Conservation (phyloP, 257 asterid species). For the Nicotiana noctiflora region DNA sequence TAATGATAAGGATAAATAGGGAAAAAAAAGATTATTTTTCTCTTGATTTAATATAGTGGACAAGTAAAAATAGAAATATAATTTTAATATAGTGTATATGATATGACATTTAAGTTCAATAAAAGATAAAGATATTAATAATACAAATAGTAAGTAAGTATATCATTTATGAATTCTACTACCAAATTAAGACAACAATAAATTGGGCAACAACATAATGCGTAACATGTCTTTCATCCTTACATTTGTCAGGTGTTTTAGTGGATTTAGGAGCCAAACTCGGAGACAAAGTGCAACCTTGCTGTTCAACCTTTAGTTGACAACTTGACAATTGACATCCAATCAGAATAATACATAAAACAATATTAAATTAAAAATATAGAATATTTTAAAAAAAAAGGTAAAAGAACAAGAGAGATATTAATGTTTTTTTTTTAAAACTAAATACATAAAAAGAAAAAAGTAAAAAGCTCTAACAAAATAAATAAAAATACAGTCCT, state of each 20-base stretch:
- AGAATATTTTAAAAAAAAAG: not conserved
- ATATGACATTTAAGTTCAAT: too few relatives aligned
- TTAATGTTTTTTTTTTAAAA: not conserved
- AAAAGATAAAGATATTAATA: too few relatives aligned
- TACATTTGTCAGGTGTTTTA: slow-evolving; percentile 62
- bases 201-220: slow-evolving; percentile 13
- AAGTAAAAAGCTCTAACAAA: slow-evolving; percentile 10
- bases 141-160: not conserved
- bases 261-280: slow-evolving; percentile 52
- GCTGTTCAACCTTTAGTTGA: slow-evolving; percentile 32
- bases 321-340: slow-evolving; percentile 18
- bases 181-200: not conserved
- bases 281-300: slow-evolving; percentile 34
- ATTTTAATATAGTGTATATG: too few relatives aligned
- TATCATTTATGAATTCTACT: not conserved
- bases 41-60: too few relatives aligned
- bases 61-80: too few relatives aligned
- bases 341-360: not conserved
- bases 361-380: not conserved
- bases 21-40: too few relatives aligned
- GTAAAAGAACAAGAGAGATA: not conserved
- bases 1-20: too few relatives aligned
- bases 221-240: slow-evolving; percentile 25
- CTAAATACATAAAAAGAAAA: slow-evolving; percentile 1
- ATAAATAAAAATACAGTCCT: slow-evolving; percentile 13